These are phyloP conservation scores for Ganoderma boninense DNA, from an alignment of 1,284 basidiomycete genomes.

Conservation along the genomic window DNA sequence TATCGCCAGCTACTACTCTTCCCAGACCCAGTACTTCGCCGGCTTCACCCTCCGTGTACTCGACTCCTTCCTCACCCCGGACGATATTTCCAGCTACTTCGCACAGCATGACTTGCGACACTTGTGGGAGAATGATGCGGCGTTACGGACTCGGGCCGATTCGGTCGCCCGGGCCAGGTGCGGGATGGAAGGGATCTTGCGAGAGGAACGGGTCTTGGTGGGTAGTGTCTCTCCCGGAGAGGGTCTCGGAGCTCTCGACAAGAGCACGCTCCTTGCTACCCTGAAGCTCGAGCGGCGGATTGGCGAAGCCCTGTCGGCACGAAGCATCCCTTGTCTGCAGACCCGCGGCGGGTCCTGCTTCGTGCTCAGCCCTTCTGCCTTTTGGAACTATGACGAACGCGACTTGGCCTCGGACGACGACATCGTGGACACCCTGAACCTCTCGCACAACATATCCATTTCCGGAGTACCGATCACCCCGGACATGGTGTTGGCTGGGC, in stretches of 20 bases:
- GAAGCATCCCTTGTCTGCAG: conserved; percentile 59
- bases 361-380: conserved; percentile 74
- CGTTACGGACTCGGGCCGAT: conserved; percentile 72
- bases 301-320: conserved; percentile 51
- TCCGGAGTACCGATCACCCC: conserved; percentile 70
- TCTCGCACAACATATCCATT: conserved; percentile 59
- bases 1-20: conserved; percentile 83
- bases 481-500: conserved; percentile 80
- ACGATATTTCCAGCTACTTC: conserved; percentile 57
- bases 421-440: conserved; percentile 64
- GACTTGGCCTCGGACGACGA: conserved; percentile 61
- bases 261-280: conserved; percentile 66
- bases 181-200: conserved; percentile 74
- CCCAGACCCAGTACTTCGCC: conserved; percentile 69
- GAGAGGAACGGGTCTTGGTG: conserved; percentile 81
- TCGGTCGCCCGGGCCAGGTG: conserved; percentile 78
- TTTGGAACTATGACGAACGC: conserved; percentile 73
- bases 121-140: conserved; percentile 70
- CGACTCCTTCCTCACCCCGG: conserved; percentile 65
- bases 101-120: conserved; percentile 70
- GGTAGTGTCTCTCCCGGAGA: conserved; percentile 60
- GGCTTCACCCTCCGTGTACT: conserved; percentile 63
- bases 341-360: conserved; percentile 63
- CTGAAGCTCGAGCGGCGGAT: conserved; percentile 70
- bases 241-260: conserved; percentile 64